Evolutionary conservation across 441 rosid genomes (phyloP).

Genomic region (Corymbia citriodora): DNA sequence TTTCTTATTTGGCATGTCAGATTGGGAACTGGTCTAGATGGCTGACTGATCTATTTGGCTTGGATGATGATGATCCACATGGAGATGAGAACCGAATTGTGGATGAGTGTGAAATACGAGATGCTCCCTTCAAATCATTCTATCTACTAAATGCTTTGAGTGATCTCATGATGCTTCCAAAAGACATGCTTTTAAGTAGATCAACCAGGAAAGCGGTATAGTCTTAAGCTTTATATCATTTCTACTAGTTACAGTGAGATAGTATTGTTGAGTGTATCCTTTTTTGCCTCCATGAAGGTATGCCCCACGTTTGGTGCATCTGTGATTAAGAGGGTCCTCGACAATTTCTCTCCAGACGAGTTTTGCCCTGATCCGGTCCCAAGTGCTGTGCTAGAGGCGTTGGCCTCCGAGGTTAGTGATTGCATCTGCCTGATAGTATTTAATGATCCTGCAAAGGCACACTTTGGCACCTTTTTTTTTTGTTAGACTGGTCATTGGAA

Average conservation of each 20-base stretch:
- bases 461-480: background rate
- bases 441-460: background rate
- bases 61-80: constrained; percentile 53
- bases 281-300: background rate
- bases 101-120: constrained; percentile 27
- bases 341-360: constrained; percentile 8
- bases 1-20: constrained; percentile 24
- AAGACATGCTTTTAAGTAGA: constrained; percentile 73
- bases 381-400: background rate
- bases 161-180: constrained; percentile 99
- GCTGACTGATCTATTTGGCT: constrained; percentile 85
- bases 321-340: background rate
- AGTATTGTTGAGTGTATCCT: background rate
- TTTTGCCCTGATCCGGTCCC: constrained; percentile 10
- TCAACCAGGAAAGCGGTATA: constrained; percentile 80
- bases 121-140: constrained; percentile 66
- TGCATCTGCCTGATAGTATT: background rate
- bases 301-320: constrained; percentile 2
- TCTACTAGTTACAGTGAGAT: background rate
- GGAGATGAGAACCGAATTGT: constrained; percentile 30
- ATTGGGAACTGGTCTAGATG: constrained; percentile 99
- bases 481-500: background rate
- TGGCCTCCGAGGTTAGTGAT: constrained; percentile 4
- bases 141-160: constrained; percentile 86
- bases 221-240: background rate